Evolutionary conservation across 768 basidiomycete genomes (phyloP).

Genomic region (Mycena metata): DNA sequence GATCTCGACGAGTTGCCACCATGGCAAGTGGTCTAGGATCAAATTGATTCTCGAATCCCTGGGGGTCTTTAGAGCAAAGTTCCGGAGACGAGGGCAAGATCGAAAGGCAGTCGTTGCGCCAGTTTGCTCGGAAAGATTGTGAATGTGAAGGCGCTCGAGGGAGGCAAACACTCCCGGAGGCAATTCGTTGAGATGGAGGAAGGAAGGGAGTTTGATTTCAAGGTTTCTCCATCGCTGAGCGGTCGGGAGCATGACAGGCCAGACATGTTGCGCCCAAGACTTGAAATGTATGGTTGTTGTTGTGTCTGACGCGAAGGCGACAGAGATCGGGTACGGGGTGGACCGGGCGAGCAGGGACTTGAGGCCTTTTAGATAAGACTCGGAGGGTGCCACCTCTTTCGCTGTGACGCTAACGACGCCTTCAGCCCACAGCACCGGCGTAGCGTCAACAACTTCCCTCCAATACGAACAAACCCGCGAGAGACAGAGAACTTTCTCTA

Average conservation of each 20-base stretch:
- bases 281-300: too few relatives aligned
- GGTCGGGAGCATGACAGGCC: too few relatives aligned
- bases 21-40: neutral
- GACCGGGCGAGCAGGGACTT: slow-evolving; percentile 11
- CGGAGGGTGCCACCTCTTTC: neutral
- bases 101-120: neutral
- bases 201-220: neutral
- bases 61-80: neutral
- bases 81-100: slow-evolving; percentile 15
- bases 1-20: slow-evolving; percentile 16
- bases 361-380: neutral
- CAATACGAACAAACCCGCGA: slow-evolving; percentile 21
- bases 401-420: neutral
- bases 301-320: neutral
- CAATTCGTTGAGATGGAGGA: neutral
- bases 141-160: slow-evolving; percentile 7
- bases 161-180: neutral
- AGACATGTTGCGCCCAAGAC: too few relatives aligned
- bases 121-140: neutral
- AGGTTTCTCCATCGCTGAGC: neutral
- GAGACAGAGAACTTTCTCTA: slow-evolving; percentile 1
- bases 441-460: slow-evolving; percentile 8
- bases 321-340: slow-evolving; percentile 12
- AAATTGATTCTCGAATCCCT: neutral
- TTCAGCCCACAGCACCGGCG: slow-evolving; percentile 22